A percentile compares a stretch with the other conserved stretches of the same genome.
Conservation (phyloP, 345 rosid genomes). For the Lumnitzera racemosa region DNA sequence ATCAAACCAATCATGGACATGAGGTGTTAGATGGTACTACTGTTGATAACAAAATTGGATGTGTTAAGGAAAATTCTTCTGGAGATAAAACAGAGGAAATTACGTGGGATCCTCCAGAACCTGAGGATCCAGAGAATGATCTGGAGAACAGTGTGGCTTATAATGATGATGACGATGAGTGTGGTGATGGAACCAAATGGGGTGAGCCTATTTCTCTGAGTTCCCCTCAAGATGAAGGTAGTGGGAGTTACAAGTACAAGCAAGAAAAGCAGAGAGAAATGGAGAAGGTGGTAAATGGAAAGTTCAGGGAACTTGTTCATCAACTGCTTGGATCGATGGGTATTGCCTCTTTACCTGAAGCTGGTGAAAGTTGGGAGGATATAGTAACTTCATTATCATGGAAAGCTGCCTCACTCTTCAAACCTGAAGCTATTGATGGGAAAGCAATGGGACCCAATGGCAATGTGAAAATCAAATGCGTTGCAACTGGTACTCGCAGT, state of each 20-base stretch:
- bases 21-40: constrained; percentile 19
- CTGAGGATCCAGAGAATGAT: constrained; percentile 60
- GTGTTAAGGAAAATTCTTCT: constrained; percentile 18
- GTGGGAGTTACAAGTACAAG: constrained; percentile 30
- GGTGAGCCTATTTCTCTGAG: constrained; percentile 47
- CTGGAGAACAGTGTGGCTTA: constrained; percentile 42
- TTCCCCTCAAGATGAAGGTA: constrained; percentile 29
- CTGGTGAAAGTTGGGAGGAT: constrained; percentile 58
- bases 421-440: constrained; percentile 52
- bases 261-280: constrained; percentile 55
- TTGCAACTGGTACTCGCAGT: constrained; percentile 64
- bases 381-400: constrained; percentile 66
- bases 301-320: constrained; percentile 50
- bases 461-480: constrained; percentile 86
- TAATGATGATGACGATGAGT: constrained; percentile 62
- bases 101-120: constrained; percentile 87
- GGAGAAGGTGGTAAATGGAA: constrained; percentile 60
- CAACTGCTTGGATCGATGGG: constrained; percentile 58
- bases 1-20: constrained; percentile 17
- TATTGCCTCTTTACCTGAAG: constrained; percentile 26
- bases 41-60: constrained; percentile 15
- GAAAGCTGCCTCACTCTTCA: constrained; percentile 82
- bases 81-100: constrained; percentile 25
- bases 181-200: constrained; percentile 62
- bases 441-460: constrained; percentile 49